Evolutionary conservation across 768 basidiomycete species (phyloP).

Genomic region (Pleurotus pulmonarius): DNA sequence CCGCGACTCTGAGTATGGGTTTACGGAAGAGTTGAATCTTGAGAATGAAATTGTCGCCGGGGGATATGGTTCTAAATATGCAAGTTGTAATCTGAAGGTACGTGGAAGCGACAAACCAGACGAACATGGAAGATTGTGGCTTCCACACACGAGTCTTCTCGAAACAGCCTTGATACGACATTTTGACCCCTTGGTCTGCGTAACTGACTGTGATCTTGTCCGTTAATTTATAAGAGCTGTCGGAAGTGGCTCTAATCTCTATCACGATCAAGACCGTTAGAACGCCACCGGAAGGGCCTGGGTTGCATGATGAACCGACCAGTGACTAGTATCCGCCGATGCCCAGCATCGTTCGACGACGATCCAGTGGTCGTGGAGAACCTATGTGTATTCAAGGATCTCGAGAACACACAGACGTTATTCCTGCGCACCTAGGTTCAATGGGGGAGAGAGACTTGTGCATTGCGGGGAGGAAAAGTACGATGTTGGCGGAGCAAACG

Average conservation of each 20-base stretch:
- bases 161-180: not conserved
- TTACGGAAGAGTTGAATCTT: not conserved
- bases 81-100: not conserved
- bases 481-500: too few relatives aligned
- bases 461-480: too few relatives aligned
- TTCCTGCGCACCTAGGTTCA: too few relatives aligned
- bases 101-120: not conserved
- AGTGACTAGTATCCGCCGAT: not conserved
- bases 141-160: not conserved
- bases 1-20: not conserved
- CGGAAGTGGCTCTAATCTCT: not conserved
- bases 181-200: not conserved
- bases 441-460: too few relatives aligned
- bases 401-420: too few relatives aligned
- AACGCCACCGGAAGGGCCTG: not conserved
- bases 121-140: not conserved
- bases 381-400: not conserved
- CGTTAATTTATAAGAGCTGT: not conserved
- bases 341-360: not conserved
- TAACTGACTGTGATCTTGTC: not conserved
- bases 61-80: not conserved
- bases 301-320: not conserved
- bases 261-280: not conserved
- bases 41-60: not conserved
- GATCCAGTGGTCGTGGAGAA: not conserved